phyloP scores from a whole-genome alignment of 2,329 filamentous ascomycete species.

The Fusarium nurragi region DNA sequence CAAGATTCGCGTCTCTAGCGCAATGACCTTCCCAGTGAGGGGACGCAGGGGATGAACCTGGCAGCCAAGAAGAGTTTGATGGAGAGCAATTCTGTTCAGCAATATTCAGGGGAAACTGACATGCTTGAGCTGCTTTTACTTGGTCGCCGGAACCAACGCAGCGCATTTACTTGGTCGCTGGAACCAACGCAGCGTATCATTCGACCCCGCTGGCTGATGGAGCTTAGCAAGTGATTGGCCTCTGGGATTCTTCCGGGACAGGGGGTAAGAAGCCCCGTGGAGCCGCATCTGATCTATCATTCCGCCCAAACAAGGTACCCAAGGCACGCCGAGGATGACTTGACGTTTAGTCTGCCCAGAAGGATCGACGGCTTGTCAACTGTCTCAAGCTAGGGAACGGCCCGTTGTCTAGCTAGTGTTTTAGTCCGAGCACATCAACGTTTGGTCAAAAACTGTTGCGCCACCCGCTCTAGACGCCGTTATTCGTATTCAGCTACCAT shows the following conservation, averaged over 20 bases:
- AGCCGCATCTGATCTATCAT: neutral
- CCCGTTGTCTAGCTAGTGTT: neutral
- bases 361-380: neutral
- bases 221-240: constrained; percentile 9
- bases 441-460: neutral
- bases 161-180: neutral
- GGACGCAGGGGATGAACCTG: too few relatives aligned
- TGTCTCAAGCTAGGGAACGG: neutral
- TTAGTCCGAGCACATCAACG: too few relatives aligned
- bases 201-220: neutral
- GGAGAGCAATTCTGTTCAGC: neutral
- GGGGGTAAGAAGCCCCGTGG: neutral
- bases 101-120: constrained; percentile 7
- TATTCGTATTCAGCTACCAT: neutral
- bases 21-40: neutral
- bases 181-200: neutral
- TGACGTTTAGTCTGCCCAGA: too few relatives aligned
- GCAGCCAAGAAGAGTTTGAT: neutral
- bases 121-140: neutral
- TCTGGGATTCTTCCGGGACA: neutral
- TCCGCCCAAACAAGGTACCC: neutral
- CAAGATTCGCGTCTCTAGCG: neutral
- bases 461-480: neutral
- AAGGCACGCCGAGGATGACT: too few relatives aligned
- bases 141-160: neutral